phyloP scores from a whole-genome alignment of 805 yeast species.

The Pichia membranifaciens region DNA sequence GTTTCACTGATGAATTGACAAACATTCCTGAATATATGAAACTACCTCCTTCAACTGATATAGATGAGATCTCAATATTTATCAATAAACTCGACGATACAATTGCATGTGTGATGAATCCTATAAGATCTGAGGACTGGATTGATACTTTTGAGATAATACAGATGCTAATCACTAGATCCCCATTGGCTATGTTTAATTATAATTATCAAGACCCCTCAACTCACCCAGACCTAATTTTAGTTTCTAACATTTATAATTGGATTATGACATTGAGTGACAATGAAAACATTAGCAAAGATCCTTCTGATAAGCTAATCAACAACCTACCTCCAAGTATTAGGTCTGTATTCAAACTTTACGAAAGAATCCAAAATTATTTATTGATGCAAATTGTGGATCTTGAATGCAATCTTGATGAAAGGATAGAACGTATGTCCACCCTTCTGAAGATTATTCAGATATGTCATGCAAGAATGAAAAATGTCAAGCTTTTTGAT shows the following conservation, averaged over 20 bases:
- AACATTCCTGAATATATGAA: slow-evolving; percentile 32
- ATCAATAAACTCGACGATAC: slow-evolving; percentile 59
- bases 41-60: slow-evolving; percentile 31
- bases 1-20: slow-evolving; percentile 37
- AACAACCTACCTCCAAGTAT: slow-evolving; percentile 63
- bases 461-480: slow-evolving; percentile 64
- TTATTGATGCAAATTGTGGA: slow-evolving; percentile 63
- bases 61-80: slow-evolving; percentile 52
- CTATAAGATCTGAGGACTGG: slow-evolving; percentile 71
- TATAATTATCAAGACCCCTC: slow-evolving; percentile 38
- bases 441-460: slow-evolving; percentile 61
- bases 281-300: slow-evolving; percentile 10
- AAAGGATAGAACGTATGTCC: slow-evolving; percentile 63
- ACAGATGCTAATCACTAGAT: slow-evolving; percentile 60
- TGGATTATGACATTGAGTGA: slow-evolving; percentile 62
- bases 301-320: slow-evolving; percentile 22
- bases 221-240: slow-evolving; percentile 48
- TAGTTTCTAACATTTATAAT: slow-evolving; percentile 60
- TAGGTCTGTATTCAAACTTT: slow-evolving; percentile 58
- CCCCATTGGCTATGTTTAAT: slow-evolving; percentile 51
- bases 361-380: slow-evolving; percentile 58
- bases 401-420: slow-evolving; percentile 46
- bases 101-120: slow-evolving; percentile 49
- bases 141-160: slow-evolving; percentile 63
- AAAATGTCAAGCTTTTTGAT: slow-evolving; percentile 41